Evolutionary conservation across 768 basidiomycete species (phyloP).

Genomic region (Chalciporus piperatus): DNA sequence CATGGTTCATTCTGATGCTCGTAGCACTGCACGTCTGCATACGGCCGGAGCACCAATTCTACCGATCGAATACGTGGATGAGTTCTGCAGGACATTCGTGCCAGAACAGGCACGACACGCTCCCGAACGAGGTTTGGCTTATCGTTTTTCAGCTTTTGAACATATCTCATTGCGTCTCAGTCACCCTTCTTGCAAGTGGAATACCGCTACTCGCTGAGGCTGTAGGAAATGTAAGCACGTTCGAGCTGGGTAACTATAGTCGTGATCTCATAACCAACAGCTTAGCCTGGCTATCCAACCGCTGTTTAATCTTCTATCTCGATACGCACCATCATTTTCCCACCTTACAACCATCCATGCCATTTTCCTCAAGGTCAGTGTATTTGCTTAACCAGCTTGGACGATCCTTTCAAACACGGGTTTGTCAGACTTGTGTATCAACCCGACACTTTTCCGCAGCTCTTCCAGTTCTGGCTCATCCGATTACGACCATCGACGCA

Average conservation of each 20-base stretch:
- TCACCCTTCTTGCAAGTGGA: slow-evolving; percentile 63
- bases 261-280: slow-evolving; percentile 32
- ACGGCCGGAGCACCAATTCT: slow-evolving; percentile 38
- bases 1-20: background rate
- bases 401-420: background rate
- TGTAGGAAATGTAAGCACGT: slow-evolving; percentile 49
- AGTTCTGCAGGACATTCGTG: slow-evolving; percentile 63
- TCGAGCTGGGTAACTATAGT: background rate
- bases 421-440: slow-evolving; percentile 51
- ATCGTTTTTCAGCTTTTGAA: background rate
- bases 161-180: slow-evolving; percentile 34
- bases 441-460: slow-evolving; percentile 54
- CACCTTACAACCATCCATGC: slow-evolving; percentile 72
- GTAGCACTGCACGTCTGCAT: slow-evolving; percentile 59
- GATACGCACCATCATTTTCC: slow-evolving; percentile 56
- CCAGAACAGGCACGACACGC: slow-evolving; percentile 63
- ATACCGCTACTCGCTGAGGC: slow-evolving; percentile 51
- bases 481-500: slow-evolving; percentile 65
- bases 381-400: background rate
- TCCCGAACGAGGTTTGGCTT: slow-evolving; percentile 59
- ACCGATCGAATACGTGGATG: slow-evolving; percentile 39
- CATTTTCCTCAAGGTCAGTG: slow-evolving; percentile 58
- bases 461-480: slow-evolving; percentile 56
- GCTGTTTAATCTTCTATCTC: slow-evolving; percentile 54
- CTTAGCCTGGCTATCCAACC: slow-evolving; percentile 51